These are phyloP conservation scores for Ascochyta pisi DNA, from an alignment of 2,329 filamentous ascomycete genomes.

Conservation along the genomic window DNA sequence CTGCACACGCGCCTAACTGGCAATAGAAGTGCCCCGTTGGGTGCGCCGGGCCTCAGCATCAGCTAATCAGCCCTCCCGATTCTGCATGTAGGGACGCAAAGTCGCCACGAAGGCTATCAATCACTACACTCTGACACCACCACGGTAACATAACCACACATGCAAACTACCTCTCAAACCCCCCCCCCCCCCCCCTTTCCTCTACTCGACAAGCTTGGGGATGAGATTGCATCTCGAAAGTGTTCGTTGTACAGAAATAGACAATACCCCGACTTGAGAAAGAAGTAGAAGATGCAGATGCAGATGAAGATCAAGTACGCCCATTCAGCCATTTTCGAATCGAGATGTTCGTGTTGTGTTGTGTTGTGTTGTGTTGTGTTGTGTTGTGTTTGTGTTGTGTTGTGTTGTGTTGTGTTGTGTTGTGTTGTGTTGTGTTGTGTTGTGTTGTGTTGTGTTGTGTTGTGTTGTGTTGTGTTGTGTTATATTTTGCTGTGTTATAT, in stretches of 20 bases:
- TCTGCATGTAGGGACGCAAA: not conserved
- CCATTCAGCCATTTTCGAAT: too few relatives aligned
- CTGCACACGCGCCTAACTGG: constrained; percentile 25
- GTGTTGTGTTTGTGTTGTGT: too few relatives aligned
- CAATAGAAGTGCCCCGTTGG: constrained; percentile 20
- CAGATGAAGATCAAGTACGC: too few relatives aligned
- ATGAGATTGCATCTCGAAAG: not conserved
- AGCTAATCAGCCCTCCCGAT: not conserved
- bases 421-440: too few relatives aligned
- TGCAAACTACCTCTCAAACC: not conserved
- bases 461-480: too few relatives aligned
- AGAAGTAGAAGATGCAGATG: too few relatives aligned
- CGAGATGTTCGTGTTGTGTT: not conserved
- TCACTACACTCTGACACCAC: not conserved
- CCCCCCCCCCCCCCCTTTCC: not conserved
- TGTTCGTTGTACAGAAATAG: too few relatives aligned
- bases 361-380: not conserved
- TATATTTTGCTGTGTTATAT: too few relatives aligned
- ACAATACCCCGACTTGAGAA: too few relatives aligned
- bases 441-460: not conserved
- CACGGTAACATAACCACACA: not conserved
- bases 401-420: not conserved
- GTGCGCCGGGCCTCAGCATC: not conserved
- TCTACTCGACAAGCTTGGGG: not conserved
- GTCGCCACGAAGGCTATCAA: not conserved